These are phyloP conservation scores for Rutidosis leptorrhynchoides DNA, from an alignment of 129 eudicot genomes.

Conservation along the genomic window DNA sequence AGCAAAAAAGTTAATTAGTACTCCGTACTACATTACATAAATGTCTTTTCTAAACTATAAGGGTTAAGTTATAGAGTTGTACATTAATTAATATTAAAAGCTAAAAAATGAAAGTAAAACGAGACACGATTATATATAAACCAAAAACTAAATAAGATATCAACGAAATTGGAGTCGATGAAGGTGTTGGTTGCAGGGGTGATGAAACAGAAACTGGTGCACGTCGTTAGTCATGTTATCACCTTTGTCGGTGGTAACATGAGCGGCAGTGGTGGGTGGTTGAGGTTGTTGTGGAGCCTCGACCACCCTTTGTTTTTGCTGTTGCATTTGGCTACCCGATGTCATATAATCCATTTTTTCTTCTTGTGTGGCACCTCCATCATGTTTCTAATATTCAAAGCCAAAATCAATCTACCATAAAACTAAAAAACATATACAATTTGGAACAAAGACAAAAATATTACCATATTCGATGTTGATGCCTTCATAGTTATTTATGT, in stretches of 20 bases:
- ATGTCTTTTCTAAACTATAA: no score
- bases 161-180: neutral
- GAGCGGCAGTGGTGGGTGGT: conserved; percentile 12
- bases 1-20: no score
- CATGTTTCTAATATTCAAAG: conserved; percentile 20
- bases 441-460: neutral
- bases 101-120: neutral
- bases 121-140: no score
- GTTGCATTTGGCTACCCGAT: conserved; percentile 37
- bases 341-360: conserved; percentile 32
- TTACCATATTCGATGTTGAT: conserved; percentile 26
- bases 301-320: conserved; percentile 33
- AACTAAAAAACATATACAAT: neutral
- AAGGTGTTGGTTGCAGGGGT: conserved; percentile 50
- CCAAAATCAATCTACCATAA: neutral
- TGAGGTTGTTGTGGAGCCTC: conserved; percentile 34
- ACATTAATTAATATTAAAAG: no score
- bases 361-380: conserved; percentile 10
- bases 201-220: conserved; percentile 63
- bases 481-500: conserved; percentile 23
- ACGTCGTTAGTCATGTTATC: conserved; percentile 40
- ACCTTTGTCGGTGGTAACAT: conserved; percentile 20
- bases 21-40: no score
- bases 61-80: no score
- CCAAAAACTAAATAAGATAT: neutral